Evolutionary conservation across 2,329 filamentous ascomycete genomes (phyloP).

Genomic region (Fusarium coicis): DNA sequence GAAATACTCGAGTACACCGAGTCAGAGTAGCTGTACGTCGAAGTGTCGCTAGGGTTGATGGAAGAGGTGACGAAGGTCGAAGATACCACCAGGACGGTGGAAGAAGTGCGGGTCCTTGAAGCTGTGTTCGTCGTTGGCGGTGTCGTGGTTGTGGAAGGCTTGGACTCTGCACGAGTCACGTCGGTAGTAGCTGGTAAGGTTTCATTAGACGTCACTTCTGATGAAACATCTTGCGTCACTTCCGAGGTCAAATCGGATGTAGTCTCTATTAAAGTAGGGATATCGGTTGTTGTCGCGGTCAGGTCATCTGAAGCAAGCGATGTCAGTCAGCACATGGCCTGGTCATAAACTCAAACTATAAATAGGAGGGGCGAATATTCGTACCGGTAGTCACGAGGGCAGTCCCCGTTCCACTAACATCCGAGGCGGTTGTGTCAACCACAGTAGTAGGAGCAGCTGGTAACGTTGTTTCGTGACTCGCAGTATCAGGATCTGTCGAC

Average conservation of each 20-base stretch:
- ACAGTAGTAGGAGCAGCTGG: conserved; percentile 28
- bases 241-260: conserved; percentile 31
- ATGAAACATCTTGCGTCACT: conserved; percentile 18
- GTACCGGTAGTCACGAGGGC: conserved; percentile 36
- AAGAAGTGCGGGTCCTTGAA: conserved; percentile 28
- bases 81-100: conserved; percentile 33
- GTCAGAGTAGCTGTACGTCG: conserved; percentile 33
- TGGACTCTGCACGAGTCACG: conserved; percentile 10
- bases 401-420: conserved; percentile 31
- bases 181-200: conserved; percentile 26
- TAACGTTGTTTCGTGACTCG: conserved; percentile 31
- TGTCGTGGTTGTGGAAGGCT: conserved; percentile 17
- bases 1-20: conserved; percentile 42
- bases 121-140: conserved; percentile 21
- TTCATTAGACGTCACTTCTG: conserved; percentile 21
- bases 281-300: conserved; percentile 31
- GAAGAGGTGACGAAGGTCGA: conserved; percentile 35
- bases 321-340: conserved; percentile 28
- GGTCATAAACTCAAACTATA: conserved; percentile 20
- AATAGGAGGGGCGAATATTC: conserved; percentile 27
- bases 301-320: conserved; percentile 24
- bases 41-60: conserved; percentile 22
- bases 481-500: conserved; percentile 17
- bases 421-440: conserved; percentile 26
- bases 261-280: conserved; percentile 29